Base-by-base conservation (phyloP, 495 filamentous ascomycete species). In the Penicillium fimorum region DNA sequence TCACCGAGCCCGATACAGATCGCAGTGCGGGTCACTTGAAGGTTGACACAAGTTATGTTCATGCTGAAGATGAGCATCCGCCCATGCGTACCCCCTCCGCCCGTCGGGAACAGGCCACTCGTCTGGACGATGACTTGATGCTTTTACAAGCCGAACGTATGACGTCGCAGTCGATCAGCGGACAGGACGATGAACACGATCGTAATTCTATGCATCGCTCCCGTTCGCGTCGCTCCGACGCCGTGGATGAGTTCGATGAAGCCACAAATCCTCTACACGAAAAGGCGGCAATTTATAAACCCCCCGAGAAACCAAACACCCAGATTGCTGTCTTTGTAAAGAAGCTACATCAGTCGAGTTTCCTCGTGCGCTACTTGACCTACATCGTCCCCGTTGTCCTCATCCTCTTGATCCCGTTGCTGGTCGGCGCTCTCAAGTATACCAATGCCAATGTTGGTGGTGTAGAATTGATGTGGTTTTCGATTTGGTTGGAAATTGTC, bases 401-500 rank as follows among this genome's bases (percentile, higher is more conserved):
- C 9, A 71, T 97, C 11, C 72, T 98, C 25, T 71, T 96, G 53
- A 83, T 96, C 35, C 94, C 94, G 0, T 69, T 96, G 43, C 79
- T 98, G 5, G 70, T 98, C 29, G 92, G 90, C 9, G 80, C 81
- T 3, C 77, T 92, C 32, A 65, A 82, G 7, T 89, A 85, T 60
- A 77, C 79, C 10, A 66, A 83, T 29, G 83, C 88, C 3, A 85
- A 75, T 18, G 85, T 90, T 8, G 93, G 92, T 3, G 91, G 85
- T 33, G 90, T 96, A 2, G 53, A 81, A 57, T 66, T 97, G 53
- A 74, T 91, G 47, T 97, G 93, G 93, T 97, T 97, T 59, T 86
- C 88, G 42, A 89, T 97, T 46, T 97, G 93, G 93, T 78, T 97
- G 45, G 89, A 96, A 68, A 87, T 96, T 24, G 83, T 97, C 42